Base-by-base conservation (phyloP, 2,329 filamentous ascomycete species). In the Claviceps africana region DNA sequence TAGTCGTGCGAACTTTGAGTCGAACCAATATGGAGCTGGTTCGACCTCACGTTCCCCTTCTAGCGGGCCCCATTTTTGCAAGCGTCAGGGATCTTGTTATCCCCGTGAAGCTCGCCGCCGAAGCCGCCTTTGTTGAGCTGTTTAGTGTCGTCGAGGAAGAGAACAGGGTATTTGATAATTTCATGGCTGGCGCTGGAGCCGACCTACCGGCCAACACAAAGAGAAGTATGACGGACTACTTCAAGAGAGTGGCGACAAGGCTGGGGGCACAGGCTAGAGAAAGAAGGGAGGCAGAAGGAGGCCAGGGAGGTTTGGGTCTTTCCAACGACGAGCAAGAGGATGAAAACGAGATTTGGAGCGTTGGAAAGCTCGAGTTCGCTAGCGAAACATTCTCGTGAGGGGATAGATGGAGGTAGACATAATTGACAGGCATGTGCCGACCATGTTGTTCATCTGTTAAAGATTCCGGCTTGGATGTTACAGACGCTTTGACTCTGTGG, bases 221-320 rank as follows among this genome's bases (percentile, higher is more conserved):
- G 76, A 79, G 91, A 59, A 89, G 85, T 66, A 96, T 98, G 85
- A 79, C 83, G 54, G 93, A 98, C 67, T 98, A 98, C 71, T 97
- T 97, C 72, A 95, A 95, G 76, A 77, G 93, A 43, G 87, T 98
- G 57, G 88, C 88, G 1, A 67, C 91, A 62, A 80, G 90, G 59
- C 71, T 97, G 21, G 91, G 86, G n/a, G 79, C 74, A 19, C 93
- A 97, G 66, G 89, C 87, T 1, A 79, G 88, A 56, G 93, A 98
- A 71, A 79, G 93, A 60, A 86, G 81, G 62, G 90, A 95, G 59
- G 93, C 93, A 0, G 90, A 96, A 65, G 91, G 90, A 56, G 93
- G 91, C 8, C 79, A 84, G 54, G 90, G 90, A 47, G 88, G 89
- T 0, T 65, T 97, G 48, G 90, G 90, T 0, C 67, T 98, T 61